Base-by-base conservation (phyloP, 495 filamentous ascomycete genomes). In the Hyaloscypha bicolor region DNA sequence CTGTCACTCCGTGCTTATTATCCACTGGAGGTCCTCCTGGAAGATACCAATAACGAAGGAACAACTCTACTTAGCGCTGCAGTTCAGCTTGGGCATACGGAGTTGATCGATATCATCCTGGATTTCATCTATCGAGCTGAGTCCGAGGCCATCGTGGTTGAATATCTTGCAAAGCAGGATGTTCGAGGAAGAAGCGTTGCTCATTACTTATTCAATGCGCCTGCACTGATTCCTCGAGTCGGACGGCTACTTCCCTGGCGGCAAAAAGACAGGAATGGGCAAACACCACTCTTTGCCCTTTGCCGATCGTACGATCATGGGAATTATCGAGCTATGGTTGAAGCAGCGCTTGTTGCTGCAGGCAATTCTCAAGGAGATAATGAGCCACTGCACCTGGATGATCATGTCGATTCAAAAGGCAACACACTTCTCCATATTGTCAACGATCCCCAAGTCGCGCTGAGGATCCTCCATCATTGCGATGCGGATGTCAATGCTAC, bases 191-290 rank as follows among this genome's bases (percentile, higher is more conserved):
- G 96, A 45, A 96, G 93, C 51, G 88, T 91, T 51, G 94, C 88
- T 3, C 96, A 99, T 77, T 99, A 98, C 74, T 80, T 99, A n/a
- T 99, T 98, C 79, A 92, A 94, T 74, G 88, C 91, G 4, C 95
- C 94, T 4, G 84, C 86, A 29, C 80, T 98, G 37, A 92, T 98
- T 72, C 78, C 79, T 31, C 81, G 85, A 55, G 86, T 98, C 55
- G 93, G 92, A 16, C 81, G 83, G 30, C 75, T 94, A 72, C 78
- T 98, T 56, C 92, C 94, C 9, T 99, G 96, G 96, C 85, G 87
- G 58, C 85, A 92, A 71, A 93, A 90, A 69, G 96, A 99, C 75
- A 96, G 91, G 71, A 97, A 97, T 76, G 96, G 95, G 0, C 94
- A 97, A 76, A 99, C 96, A 6, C 96, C 96, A 8, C 79, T 99